Evolutionary conservation across 2,329 filamentous ascomycete genomes (phyloP).

Genomic region (Ascosphaera aggregata): DNA sequence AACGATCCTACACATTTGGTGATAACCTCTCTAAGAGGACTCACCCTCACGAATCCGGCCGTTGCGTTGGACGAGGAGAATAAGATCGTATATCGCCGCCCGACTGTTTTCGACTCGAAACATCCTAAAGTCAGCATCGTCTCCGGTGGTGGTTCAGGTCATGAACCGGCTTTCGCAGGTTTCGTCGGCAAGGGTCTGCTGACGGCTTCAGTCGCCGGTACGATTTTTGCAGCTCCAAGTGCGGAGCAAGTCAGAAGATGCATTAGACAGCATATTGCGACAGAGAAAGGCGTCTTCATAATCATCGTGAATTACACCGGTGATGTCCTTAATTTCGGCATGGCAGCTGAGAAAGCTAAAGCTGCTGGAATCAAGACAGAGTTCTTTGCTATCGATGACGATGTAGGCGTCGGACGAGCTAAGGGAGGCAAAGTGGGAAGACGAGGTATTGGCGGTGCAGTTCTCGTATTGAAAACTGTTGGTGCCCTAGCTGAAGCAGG

Average conservation of each 20-base stretch:
- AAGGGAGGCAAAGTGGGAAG: slow-evolving; percentile 81
- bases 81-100: slow-evolving; percentile 64
- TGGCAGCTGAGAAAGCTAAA: slow-evolving; percentile 79
- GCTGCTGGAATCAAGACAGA: slow-evolving; percentile 55
- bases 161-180: slow-evolving; percentile 69
- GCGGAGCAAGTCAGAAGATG: slow-evolving; percentile 63
- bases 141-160: slow-evolving; percentile 71
- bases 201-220: slow-evolving; percentile 61
- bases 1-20: slow-evolving; percentile 63
- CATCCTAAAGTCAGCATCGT: slow-evolving; percentile 51
- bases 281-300: slow-evolving; percentile 54
- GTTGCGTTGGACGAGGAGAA: slow-evolving; percentile 54
- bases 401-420: slow-evolving; percentile 64
- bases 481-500: slow-evolving; percentile 62
- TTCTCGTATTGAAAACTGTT: slow-evolving; percentile 74
- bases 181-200: slow-evolving; percentile 69
- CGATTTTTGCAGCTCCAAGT: slow-evolving; percentile 62
- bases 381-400: slow-evolving; percentile 82
- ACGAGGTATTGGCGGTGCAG: slow-evolving; percentile 74
- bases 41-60: slow-evolving; percentile 67
- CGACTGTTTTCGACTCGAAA: slow-evolving; percentile 21
- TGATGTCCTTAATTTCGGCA: slow-evolving; percentile 75
- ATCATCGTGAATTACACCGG: slow-evolving; percentile 92
- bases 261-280: slow-evolving; percentile 48
- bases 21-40: slow-evolving; percentile 46